A percentile compares a stretch with the other conserved stretches of the same genome.
phyloP scores from a whole-genome alignment of 1,284 basidiomycete genomes.

The Puccinia brachypodii region DNA sequence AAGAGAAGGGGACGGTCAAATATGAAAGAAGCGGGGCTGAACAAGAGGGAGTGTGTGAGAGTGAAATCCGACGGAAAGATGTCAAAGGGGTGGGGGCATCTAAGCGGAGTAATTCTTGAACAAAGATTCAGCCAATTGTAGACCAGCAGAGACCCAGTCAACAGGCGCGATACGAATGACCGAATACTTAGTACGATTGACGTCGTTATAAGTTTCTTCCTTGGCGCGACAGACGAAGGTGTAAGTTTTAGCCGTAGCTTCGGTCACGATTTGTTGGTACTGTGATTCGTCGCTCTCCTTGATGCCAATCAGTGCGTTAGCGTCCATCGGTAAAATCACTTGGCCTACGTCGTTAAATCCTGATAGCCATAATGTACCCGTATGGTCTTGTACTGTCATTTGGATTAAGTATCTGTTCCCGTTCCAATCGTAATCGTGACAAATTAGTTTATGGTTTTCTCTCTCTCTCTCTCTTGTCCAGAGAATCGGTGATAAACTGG shows the following conservation, averaged over 20 bases:
- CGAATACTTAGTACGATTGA: slow-evolving; percentile 30
- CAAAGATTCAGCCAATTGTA: not conserved
- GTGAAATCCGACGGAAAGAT: no score
- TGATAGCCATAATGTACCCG: slow-evolving; percentile 85
- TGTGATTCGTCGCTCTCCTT: slow-evolving; percentile 21
- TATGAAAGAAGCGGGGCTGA: no score
- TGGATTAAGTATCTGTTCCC: slow-evolving; percentile 76
- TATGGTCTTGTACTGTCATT: slow-evolving; percentile 84
- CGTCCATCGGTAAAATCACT: slow-evolving; percentile 70
- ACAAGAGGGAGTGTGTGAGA: no score
- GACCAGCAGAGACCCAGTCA: slow-evolving; percentile 34
- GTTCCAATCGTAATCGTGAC: not conserved
- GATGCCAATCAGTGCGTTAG: slow-evolving; percentile 67
- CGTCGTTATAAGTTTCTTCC: slow-evolving; percentile 40
- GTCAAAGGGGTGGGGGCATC: not conserved
- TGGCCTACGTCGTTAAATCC: slow-evolving; percentile 93
- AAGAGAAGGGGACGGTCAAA: no score
- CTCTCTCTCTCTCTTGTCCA: not conserved
- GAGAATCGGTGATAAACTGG: not conserved
- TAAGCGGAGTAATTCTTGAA: slow-evolving; percentile 22
- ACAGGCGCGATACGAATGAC: slow-evolving; percentile 19
- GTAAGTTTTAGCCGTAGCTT: slow-evolving; percentile 34
- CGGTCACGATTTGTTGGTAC: slow-evolving; percentile 18
- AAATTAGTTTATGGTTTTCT: not conserved
- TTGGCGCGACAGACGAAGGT: slow-evolving; percentile 35